Evolutionary conservation across 2,329 filamentous ascomycete species (phyloP).

Genomic region (Aspergillus fijiensis): DNA sequence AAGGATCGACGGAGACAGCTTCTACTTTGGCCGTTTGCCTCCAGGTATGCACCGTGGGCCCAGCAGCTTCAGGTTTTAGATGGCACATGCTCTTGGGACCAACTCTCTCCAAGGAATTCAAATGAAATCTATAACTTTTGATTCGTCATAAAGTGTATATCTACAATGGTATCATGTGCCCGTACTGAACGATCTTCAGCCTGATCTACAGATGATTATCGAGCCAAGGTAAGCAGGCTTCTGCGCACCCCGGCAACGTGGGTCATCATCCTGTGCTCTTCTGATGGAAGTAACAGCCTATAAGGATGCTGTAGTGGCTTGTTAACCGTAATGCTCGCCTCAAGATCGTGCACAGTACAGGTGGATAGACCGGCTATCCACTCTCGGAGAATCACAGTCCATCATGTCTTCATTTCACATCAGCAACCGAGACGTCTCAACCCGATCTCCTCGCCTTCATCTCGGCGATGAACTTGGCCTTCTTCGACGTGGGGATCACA

Average conservation of each 20-base stretch:
- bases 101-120: neutral
- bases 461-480: constrained; percentile 74
- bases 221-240: neutral
- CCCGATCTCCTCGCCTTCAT: constrained; percentile 70
- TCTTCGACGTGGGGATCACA: constrained; percentile 71
- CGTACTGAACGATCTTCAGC: neutral
- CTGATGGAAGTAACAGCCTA: no score
- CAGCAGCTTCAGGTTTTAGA: no score
- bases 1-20: no score
- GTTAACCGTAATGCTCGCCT: neutral
- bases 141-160: neutral
- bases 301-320: neutral
- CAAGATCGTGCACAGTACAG: neutral
- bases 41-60: no score
- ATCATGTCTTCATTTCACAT: neutral
- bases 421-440: constrained; percentile 17
- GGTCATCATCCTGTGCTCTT: no score
- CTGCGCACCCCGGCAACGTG: neutral
- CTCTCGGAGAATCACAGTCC: neutral
- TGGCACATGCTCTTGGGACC: neutral
- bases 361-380: neutral
- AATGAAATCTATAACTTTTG: neutral
- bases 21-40: no score
- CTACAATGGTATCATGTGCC: neutral
- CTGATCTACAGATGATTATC: neutral